These are phyloP conservation scores for Russula sp. DNA, from an alignment of 768 basidiomycete genomes.

Conservation along the genomic window DNA sequence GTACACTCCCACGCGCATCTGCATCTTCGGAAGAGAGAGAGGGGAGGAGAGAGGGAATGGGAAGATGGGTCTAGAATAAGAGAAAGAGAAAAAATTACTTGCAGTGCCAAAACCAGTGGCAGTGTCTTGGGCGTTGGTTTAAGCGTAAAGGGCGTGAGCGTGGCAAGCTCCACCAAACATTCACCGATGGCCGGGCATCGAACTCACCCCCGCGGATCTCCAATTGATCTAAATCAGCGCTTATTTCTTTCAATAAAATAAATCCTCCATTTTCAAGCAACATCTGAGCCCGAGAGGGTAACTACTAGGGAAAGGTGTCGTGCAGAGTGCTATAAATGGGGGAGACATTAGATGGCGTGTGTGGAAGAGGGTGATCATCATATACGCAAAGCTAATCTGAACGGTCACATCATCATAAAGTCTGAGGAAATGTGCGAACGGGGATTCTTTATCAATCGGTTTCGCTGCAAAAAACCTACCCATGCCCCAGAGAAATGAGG, in stretches of 20 bases:
- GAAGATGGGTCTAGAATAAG: not conserved
- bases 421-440: not conserved
- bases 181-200: no score
- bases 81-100: not conserved
- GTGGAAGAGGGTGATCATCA: not conserved
- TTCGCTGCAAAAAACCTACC: not conserved
- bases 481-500: not conserved
- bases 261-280: not conserved
- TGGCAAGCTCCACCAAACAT: not conserved
- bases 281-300: not conserved
- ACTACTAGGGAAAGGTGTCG: not conserved
- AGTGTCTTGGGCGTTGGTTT: not conserved
- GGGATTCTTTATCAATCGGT: not conserved
- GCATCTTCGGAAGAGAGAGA: conserved; percentile 2
- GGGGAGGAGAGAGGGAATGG: not conserved
- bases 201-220: no score
- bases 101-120: not conserved
- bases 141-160: not conserved
- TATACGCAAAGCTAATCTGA: not conserved
- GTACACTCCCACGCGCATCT: conserved; percentile 24
- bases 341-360: not conserved
- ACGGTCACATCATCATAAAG: not conserved
- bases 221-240: no score
- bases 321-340: not conserved
- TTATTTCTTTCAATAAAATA: not conserved